Base-by-base conservation (phyloP, 1,284 basidiomycete species). In the Sanghuangporus baumii region DNA sequence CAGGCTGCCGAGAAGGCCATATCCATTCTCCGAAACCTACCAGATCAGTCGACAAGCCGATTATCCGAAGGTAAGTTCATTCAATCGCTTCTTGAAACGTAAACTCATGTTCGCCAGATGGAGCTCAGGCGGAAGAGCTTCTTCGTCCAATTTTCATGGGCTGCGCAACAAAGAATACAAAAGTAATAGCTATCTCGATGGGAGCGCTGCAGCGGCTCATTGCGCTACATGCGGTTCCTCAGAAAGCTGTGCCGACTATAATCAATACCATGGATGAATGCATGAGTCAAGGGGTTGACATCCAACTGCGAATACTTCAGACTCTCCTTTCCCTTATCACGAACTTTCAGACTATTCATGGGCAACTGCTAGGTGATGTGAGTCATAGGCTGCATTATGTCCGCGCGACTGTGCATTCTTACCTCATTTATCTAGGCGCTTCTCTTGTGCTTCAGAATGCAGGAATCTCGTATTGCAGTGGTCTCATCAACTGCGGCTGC, bases 401-500 rank as follows among this genome's bases (percentile, higher is more conserved):
- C 18, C 43, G 37, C 38, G 23, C 36, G 14, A 20, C 8, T 55
- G 36, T 20, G 46, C n/a, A 7, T 62, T 34, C 12, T 43, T 31
- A 43, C 23, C 40, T 59, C 68, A 52, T 52, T 11, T 52, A 40
- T 55, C 2, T 66, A 94, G 91, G 92, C 94, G 0, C 81, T 99
- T 0, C 78, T 97, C 36, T 78, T 98, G 8, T 98, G 95, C 71
- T 98, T 98, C 81, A 93, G 87, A 73, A 78, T 98, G 26, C 96
- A 98, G 74, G 96, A 98, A 67, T 96, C 93, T 6, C 87, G 93
- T 65, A 97, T 97, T 26, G 91, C 92, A 0, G 96, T 98, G 36
- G 96, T 99, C 6, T 96, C 94, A 3, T 97, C 94, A 0, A 99
- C 96, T 1, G 97, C 96, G 0, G 96, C 96, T 0, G 96, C 97